Evolutionary conservation across 2,329 filamentous ascomycete genomes (phyloP).

Genomic region (Colletotrichum siamense): DNA sequence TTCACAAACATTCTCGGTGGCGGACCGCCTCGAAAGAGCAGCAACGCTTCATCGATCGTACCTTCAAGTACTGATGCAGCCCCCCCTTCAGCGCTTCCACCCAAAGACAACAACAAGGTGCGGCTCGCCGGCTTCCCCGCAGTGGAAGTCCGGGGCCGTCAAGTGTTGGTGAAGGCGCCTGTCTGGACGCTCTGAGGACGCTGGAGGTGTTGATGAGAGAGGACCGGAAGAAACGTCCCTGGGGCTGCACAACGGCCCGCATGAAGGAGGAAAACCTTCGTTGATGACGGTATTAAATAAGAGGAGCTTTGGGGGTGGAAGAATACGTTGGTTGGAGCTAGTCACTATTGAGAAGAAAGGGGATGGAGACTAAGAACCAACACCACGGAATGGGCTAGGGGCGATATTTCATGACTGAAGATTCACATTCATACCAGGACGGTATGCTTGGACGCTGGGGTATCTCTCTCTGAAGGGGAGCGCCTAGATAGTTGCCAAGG

Average conservation of each 20-base stretch:
- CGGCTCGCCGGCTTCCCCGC: constrained; percentile 78
- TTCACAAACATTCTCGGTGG: constrained; percentile 26
- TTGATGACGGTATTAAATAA: neutral
- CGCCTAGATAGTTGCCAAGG: constrained; percentile 11
- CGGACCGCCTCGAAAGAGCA: constrained; percentile 33
- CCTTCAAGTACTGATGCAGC: constrained; percentile 45
- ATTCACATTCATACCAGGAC: constrained; percentile 18
- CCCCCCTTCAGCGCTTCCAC: constrained; percentile 38
- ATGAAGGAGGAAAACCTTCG: neutral
- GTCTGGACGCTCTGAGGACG: constrained; percentile 64
- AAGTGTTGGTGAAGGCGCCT: constrained; percentile 77
- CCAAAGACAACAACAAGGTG: constrained; percentile 61
- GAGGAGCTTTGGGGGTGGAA: neutral
- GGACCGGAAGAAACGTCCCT: neutral
- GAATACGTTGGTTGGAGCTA: neutral
- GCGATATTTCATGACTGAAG: constrained; percentile 17
- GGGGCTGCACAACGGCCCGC: neutral
- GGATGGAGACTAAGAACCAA: neutral
- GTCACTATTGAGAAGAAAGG: neutral
- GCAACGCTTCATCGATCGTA: constrained; percentile 33
- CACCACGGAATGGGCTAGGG: neutral
- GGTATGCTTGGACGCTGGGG: neutral
- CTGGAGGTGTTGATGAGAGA: neutral
- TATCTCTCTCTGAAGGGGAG: neutral
- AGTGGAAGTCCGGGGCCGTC: constrained; percentile 77